phyloP scores from a whole-genome alignment of 2,329 filamentous ascomycete species.

The Madurella mycetomatis region DNA sequence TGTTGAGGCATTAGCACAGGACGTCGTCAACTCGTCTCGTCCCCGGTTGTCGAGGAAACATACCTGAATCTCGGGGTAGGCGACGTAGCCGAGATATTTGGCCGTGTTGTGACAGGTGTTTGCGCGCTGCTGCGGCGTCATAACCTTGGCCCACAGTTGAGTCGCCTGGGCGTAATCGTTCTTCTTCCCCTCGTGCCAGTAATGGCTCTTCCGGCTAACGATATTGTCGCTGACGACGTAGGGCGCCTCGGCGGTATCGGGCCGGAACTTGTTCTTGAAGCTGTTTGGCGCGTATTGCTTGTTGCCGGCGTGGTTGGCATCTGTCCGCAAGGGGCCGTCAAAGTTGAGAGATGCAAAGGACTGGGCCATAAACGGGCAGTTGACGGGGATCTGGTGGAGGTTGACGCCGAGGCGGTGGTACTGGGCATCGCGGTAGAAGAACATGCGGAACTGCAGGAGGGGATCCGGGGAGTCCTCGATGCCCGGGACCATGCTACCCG shows the following conservation, averaged over 20 bases:
- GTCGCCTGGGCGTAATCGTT: slow-evolving; percentile 49
- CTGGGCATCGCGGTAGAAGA: slow-evolving; percentile 48
- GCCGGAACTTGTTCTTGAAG: slow-evolving; percentile 48
- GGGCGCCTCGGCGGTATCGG: slow-evolving; percentile 46
- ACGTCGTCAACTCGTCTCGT: not conserved
- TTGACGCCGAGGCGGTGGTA: slow-evolving; percentile 50
- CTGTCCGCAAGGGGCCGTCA: slow-evolving; percentile 17
- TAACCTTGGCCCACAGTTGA: slow-evolving; percentile 45
- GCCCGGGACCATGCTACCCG: slow-evolving; percentile 47
- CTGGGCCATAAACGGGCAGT: slow-evolving; percentile 27
- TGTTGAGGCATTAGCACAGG: slow-evolving; percentile 1
- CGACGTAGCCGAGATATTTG: slow-evolving; percentile 40
- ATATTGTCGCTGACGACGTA: slow-evolving; percentile 47
- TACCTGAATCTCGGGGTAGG: slow-evolving; percentile 40
- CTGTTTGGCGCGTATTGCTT: slow-evolving; percentile 50
- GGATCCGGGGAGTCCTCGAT: slow-evolving; percentile 46
- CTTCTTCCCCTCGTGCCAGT: slow-evolving; percentile 50
- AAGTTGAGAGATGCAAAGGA: slow-evolving; percentile 19
- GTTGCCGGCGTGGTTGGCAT: slow-evolving; percentile 37
- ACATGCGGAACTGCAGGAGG: slow-evolving; percentile 46
- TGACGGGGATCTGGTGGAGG: slow-evolving; percentile 44
- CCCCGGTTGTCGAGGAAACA: not conserved
- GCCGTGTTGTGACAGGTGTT: slow-evolving; percentile 48
- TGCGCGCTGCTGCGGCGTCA: slow-evolving; percentile 40
- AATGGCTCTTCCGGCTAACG: slow-evolving; percentile 49